Evolutionary conservation across 2,329 filamentous ascomycete genomes (phyloP), one percentile per base, ranked within the genome.

Genomic region (Phialophora tarda): DNA sequence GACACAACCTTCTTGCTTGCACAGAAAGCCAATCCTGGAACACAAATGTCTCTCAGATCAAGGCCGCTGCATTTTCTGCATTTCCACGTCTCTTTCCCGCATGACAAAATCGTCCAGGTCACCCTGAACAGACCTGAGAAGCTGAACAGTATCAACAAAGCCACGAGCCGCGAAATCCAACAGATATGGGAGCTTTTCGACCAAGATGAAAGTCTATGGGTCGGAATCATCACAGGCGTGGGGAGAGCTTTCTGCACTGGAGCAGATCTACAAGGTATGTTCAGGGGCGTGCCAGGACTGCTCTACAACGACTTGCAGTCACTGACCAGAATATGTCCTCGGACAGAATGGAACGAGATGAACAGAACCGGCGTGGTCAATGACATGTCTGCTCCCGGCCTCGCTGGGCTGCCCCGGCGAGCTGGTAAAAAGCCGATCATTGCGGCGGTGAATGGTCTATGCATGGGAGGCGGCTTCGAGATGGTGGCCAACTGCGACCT

Each of bases 381-480:
- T 75, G 76, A 8, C 38, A 71, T 24, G 73, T 30, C 56, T 34
- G 58, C 61, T 26, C 62, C 73, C 3, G 79, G 79, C 23, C 80
- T 64, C 41, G 66, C 58, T 34, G 66, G 66, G 7, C 41, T 69
- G 21, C 57, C 85, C 60, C 87, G 90, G 70, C 83, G 90, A 44
- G 77, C 77, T 3, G 90, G 90, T 54, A 87, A 86, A 76, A 93
- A 93, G 73, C 91, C 91, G 10, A 82, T 94, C 61, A 84, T 93
- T 26, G 89, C 88, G 1, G 91, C 91, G 0, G 88, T 93, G 24
- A 91, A 92, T 73, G 91, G 91, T 10, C 79, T 90, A 12, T 90
- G 89, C 69, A 83, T 91, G 55, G 91, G 91, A 32, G 91, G 91
- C 60, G 91, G 90, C 1, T 88, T 90, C 77, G 91, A 93, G 80